Base-by-base conservation (phyloP, 345 rosid genomes). In the Viola odorata region DNA sequence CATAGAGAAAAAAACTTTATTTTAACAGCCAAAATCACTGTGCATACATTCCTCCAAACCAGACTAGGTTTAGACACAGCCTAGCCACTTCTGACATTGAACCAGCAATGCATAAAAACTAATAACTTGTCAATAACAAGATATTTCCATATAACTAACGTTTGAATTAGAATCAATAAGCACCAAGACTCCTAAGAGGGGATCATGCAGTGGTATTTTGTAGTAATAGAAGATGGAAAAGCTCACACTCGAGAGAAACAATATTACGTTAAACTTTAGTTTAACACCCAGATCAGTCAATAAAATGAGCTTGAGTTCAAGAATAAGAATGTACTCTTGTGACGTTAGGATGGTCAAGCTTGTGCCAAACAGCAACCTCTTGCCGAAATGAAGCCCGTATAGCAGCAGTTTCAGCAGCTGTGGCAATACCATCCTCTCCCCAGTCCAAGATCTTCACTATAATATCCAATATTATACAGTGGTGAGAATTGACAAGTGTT, bases 311-410 rank as follows among this genome's bases (percentile, higher is more conserved):
- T 45, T 8, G 48, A 62, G 57, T 41, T 45, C 11, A 60, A 51
- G 55, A 69, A 49, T 36, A 44, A 61, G 55, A 39, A 50, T 45
- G 49, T 75, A 94, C 99, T 72, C 81, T 84, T 13, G 99, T 94
- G 55, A 94, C 97, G 69, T 94, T 94, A 44, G 85, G 91, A 79
- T 94, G 95, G 73, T 81, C 66, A 45, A 94, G 96, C 81, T 90
- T 90, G 63, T 94, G 85, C 99, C 99, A 94, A 66, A 94, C 99
- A 50, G 91, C 87, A 62, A 94, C 99, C 70, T 90, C 99, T 76
- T 90, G 87, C 67, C 50, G 79, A 65, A 94, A 94, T 37, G 95
- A 86, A 71, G 85, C 79, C 58, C 95, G 82, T 58, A 83, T 58
- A 58, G 95, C 84, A 61, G 91, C 81, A 62, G 89, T 88, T 82